These are phyloP conservation scores for Gentiana macrophylla DNA, from an alignment of 257 asterid species.

Conservation along the genomic window DNA sequence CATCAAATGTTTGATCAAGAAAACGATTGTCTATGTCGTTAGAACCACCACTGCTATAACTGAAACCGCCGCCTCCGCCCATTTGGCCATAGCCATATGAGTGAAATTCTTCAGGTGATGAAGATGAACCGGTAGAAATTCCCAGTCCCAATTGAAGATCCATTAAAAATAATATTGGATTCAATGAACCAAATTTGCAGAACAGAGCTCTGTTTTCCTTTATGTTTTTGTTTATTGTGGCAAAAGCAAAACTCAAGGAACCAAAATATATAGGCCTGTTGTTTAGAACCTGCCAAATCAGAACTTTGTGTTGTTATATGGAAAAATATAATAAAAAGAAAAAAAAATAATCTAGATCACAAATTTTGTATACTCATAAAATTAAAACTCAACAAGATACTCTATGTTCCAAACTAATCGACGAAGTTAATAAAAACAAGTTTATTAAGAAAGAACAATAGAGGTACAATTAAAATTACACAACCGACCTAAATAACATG, in stretches of 20 bases:
- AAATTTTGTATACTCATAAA: too few relatives aligned
- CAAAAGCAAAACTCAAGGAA: conserved; percentile 4
- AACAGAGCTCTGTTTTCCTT: not conserved
- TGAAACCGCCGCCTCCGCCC: too few relatives aligned
- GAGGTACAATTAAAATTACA: too few relatives aligned
- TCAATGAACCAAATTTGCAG: not conserved
- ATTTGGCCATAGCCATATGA: conserved; percentile 6
- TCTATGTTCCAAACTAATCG: too few relatives aligned
- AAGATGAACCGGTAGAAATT: conserved; percentile 15
- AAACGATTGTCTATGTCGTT: conserved; percentile 13
- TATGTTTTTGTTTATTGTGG: not conserved
- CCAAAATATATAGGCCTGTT: not conserved
- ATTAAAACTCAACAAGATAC: too few relatives aligned
- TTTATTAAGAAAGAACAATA: too few relatives aligned
- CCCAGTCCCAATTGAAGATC: conserved; percentile 48
- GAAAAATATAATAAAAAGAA: not conserved
- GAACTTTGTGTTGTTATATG: too few relatives aligned
- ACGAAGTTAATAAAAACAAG: too few relatives aligned
- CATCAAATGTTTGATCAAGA: conserved; percentile 17
- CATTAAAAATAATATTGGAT: conserved; percentile 11
- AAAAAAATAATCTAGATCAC: not conserved
- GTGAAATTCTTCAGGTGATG: conserved; percentile 19
- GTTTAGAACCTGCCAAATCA: too few relatives aligned
- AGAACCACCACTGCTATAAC: not conserved
- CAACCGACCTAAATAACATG: too few relatives aligned